Evolutionary conservation across 2,329 filamentous ascomycete genomes (phyloP), one percentile per base, ranked within the genome.

Genomic region (Diaporthe citriasiana): DNA sequence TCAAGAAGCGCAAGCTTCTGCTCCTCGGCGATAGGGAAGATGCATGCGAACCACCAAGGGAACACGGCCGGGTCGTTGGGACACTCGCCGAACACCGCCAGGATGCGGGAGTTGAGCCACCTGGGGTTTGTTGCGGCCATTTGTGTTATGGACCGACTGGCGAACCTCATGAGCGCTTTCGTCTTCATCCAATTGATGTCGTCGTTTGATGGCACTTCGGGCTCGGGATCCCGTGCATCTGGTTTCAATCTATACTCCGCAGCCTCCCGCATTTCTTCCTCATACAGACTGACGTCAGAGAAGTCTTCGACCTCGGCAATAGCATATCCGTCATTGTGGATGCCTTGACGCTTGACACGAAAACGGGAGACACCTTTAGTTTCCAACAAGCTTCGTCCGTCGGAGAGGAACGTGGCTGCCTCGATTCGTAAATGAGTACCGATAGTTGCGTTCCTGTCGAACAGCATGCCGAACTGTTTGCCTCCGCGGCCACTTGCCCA

Each of bases 31-130:
- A 97, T 91, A 0, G 95, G 95, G 17, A 97, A 83, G 27, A 97
- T 91, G 79, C 91, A 94, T 13, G 93, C 95, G 77, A 98, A 93
- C 95, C 95, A 98, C 88, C 95, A 98, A 0, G 95, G 94, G 77
- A 98, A 97, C 1, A 90, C 82, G 4, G 92, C 92, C 0, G 94
- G 92, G 79, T 97, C 94, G 22, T 89, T 86, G 0, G 95, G 95
- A 27, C 92, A 93, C 73, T 93, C 90, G 17, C 95, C 95, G 77
- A 96, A 97, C 8, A 93, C 91, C 42, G 90, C 85, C 40, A 95
- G 85, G 45, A 95, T 92, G 12, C 92, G 89, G 53, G 91, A 88
- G 72, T 93, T 90, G 38, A 97, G 85, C 95, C 94, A 97, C 0
- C 89, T 89, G 0, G 92, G 93, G 73, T 92, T 93, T 70, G 91